phyloP scores from a whole-genome alignment of 768 basidiomycete genomes.

The Cyclocybe aegerita region DNA sequence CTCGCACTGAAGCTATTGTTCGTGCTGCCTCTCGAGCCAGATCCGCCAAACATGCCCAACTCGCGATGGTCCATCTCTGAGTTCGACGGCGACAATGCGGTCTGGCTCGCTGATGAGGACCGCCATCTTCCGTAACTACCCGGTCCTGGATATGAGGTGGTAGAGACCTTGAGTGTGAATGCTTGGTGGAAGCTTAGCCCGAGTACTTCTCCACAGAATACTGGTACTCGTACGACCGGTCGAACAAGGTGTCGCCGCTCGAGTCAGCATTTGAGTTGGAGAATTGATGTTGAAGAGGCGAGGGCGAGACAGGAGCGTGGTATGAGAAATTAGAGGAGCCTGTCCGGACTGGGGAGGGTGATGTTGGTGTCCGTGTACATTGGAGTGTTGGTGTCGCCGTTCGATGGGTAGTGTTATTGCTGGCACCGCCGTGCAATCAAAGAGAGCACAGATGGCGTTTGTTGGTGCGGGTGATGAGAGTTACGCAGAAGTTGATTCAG shows the following conservation, averaged over 20 bases:
- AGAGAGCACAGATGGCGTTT: not conserved
- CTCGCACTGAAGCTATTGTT: not conserved
- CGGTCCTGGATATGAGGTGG: conserved; percentile 17
- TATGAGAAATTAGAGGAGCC: conserved; percentile 53
- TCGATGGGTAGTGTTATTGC: conserved; percentile 6
- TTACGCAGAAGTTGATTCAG: conserved; percentile 11
- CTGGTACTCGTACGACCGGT: conserved; percentile 10
- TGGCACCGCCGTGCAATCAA: no score
- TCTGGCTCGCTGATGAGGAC: not conserved
- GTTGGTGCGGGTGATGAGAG: not conserved
- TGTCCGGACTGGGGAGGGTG: conserved; percentile 52
- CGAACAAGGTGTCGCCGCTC: not conserved
- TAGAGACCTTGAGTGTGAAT: conserved; percentile 7
- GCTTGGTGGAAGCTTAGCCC: conserved; percentile 5
- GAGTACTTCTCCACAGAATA: not conserved
- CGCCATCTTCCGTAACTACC: not conserved
- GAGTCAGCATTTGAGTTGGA: conserved; percentile 33
- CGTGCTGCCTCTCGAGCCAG: conserved; percentile 13
- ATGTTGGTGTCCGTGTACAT: conserved; percentile 35
- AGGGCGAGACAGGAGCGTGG: conserved; percentile 60
- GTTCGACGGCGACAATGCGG: not conserved
- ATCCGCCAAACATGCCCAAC: conserved; percentile 21
- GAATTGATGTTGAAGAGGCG: conserved; percentile 64
- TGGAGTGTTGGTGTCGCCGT: conserved; percentile 9
- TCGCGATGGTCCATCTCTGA: conserved; percentile 36